Conservation (phyloP, 129 eudicot species). For the Flaveria sonorensis region DNA sequence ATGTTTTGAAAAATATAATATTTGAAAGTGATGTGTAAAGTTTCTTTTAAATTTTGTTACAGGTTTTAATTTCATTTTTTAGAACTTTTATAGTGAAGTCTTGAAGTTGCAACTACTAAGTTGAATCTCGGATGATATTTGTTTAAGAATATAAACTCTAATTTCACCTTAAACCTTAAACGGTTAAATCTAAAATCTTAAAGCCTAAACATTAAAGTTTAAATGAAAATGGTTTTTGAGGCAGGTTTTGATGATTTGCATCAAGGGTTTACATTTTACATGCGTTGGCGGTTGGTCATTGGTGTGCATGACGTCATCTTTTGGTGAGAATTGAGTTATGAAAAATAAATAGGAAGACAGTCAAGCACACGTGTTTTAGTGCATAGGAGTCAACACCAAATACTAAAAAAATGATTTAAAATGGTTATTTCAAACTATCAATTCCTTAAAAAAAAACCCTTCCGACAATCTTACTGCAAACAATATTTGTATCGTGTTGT, state of each 20-base stretch:
- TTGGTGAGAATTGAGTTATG: slow-evolving; percentile 20
- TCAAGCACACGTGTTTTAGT: slow-evolving; percentile 40
- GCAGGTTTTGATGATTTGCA: background rate
- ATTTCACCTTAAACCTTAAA: no score
- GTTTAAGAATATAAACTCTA: background rate
- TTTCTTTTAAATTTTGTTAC: no score
- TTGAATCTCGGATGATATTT: background rate
- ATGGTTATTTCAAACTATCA: no score
- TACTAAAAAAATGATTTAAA: background rate
- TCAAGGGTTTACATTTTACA: background rate
- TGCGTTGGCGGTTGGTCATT: background rate
- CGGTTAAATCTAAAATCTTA: no score
- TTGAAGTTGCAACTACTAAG: background rate
- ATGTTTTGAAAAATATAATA: no score
- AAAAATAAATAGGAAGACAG: slow-evolving; percentile 22
- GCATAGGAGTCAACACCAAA: slow-evolving; percentile 38
- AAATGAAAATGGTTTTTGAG: background rate
- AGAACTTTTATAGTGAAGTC: background rate
- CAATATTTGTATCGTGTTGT: no score
- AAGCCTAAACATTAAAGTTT: no score
- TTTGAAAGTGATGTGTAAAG: no score
- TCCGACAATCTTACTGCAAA: no score
- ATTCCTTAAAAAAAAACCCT: no score
- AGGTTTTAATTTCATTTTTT: background rate
- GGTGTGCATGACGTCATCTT: slow-evolving; percentile 13